phyloP scores from a whole-genome alignment of 2,329 filamentous ascomycete genomes.

The Trichoderma cornu-damae region DNA sequence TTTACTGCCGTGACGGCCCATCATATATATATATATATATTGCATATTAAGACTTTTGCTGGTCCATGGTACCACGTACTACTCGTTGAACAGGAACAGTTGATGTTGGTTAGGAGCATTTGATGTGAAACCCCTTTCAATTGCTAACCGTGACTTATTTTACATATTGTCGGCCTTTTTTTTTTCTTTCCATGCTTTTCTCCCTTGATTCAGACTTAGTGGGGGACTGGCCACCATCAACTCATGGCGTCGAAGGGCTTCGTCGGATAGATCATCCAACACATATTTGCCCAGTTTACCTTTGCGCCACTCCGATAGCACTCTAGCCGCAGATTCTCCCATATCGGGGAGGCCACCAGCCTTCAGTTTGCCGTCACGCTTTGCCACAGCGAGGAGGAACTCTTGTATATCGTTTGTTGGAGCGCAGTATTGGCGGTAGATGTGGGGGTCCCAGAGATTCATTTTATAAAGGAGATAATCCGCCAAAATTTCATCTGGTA shows the following conservation, averaged over 20 bases:
- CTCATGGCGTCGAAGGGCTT: constrained; percentile 48
- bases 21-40: too few relatives aligned
- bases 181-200: constrained; percentile 59
- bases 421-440: constrained; percentile 57
- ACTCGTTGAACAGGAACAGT: background rate
- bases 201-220: constrained; percentile 63
- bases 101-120: background rate
- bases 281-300: constrained; percentile 72
- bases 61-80: background rate
- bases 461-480: constrained; percentile 87
- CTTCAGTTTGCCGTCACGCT: constrained; percentile 67
- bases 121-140: background rate
- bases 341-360: constrained; percentile 67
- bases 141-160: background rate
- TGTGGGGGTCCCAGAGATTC: constrained; percentile 58
- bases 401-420: constrained; percentile 82
- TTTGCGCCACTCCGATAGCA: constrained; percentile 75
- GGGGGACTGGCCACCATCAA: constrained; percentile 43
- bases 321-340: constrained; percentile 70
- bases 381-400: constrained; percentile 66
- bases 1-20: background rate
- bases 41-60: too few relatives aligned
- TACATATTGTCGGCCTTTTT: constrained; percentile 35
- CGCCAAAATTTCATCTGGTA: constrained; percentile 70
- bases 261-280: constrained; percentile 68